Evolutionary conservation across 1,139 yeast genomes (phyloP).

Genomic region (Arxiozyma telluris): DNA sequence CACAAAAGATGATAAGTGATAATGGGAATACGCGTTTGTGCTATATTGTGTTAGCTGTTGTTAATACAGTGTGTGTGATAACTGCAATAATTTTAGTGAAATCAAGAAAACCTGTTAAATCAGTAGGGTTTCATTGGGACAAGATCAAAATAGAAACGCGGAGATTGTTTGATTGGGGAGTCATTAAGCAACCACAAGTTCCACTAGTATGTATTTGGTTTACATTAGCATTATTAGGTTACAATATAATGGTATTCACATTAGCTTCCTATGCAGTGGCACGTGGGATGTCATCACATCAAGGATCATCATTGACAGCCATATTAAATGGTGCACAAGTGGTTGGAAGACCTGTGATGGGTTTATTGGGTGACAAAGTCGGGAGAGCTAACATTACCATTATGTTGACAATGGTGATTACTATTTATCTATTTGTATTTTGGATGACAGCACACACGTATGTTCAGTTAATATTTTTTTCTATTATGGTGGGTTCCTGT

Average conservation of each 20-base stretch:
- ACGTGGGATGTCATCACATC: constrained; percentile 45
- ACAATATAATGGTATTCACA: constrained; percentile 51
- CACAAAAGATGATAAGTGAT: constrained; percentile 34
- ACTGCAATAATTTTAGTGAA: constrained; percentile 38
- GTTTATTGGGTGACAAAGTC: constrained; percentile 44
- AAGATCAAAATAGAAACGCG: constrained; percentile 10
- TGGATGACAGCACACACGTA: constrained; percentile 43
- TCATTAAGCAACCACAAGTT: constrained; percentile 15
- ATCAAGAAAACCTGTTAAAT: constrained; percentile 37
- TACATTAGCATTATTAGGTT: constrained; percentile 45
- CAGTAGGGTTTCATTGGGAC: constrained; percentile 18
- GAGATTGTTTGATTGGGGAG: constrained; percentile 8
- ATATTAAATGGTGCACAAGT: constrained; percentile 54
- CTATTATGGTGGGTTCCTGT: constrained; percentile 42
- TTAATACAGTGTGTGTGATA: constrained; percentile 32
- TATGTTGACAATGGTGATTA: constrained; percentile 20
- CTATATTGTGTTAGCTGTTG: constrained; percentile 47
- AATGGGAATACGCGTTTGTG: constrained; percentile 63
- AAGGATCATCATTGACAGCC: constrained; percentile 55
- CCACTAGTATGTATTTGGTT: constrained; percentile 45
- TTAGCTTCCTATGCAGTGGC: constrained; percentile 53
- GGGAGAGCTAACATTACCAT: constrained; percentile 52
- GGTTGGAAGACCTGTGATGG: constrained; percentile 58
- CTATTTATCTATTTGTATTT: constrained; percentile 33
- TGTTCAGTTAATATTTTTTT: constrained; percentile 43